Evolutionary conservation across 179 eudicot species (phyloP), one percentile per base, ranked within the genome.

Genomic region (Silene vulgaris): DNA sequence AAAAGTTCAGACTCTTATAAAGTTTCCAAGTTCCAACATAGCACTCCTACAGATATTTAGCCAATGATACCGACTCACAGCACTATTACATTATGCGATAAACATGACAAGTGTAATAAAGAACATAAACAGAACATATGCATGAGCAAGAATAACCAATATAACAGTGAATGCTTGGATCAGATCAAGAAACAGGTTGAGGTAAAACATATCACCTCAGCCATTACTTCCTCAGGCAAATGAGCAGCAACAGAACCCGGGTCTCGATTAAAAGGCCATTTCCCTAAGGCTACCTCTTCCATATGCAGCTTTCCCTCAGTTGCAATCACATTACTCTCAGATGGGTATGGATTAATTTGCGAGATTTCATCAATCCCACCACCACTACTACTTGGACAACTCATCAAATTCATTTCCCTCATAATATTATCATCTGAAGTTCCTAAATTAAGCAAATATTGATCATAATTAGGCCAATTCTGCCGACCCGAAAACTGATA

Each of bases 371-470:
- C 40, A 35, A 7, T 35, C 40, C 40, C 40, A 35, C 40, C 7
- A 35, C 29, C 57, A 71, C 23, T 30, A 29, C 14, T 11, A 67
- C 11, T 12, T 4, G 63, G 2, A 37, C 57, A 28, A 62, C 20
- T 61, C 21, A 8, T 62, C 60, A 68, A 67, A 1, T 50, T 74
- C 77, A 77, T 1, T 21, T 56, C 63, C 72, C 63, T 52, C 19
- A 65, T 65, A 14, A 76, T 2, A 16, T 54, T 50, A 59, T 71
- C 82, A 71, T 11, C 77, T 14, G 72, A 73, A 61, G 43, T 30
- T 4, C 82, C 78, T 79, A 79, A 72, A 79, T 62, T 66, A 19
- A 77, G 16, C 75, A 77, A 69, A 32, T 72, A 66, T 9, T 73
- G 26, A 65, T 66, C 26, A 62, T 69, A 80, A 73, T 73, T 48